Base-by-base conservation (phyloP, 768 basidiomycete genomes). In the Dentipellis fragilis region DNA sequence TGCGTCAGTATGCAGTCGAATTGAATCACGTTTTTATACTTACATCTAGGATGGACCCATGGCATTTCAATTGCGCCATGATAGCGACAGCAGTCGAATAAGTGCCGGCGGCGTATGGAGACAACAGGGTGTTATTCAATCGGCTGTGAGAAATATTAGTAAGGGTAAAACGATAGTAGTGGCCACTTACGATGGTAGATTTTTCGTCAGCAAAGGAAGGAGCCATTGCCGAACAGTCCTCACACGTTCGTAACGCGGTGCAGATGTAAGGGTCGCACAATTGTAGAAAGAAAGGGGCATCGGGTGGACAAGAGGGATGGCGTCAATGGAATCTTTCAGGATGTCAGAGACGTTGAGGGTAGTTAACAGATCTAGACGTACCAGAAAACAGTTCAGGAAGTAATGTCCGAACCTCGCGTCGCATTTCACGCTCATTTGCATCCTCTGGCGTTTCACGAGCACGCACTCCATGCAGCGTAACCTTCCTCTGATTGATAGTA, bases 241-340 rank as follows among this genome's bases (percentile, higher is more conserved):
- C 38, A 87, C 80, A 69, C 90, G 87, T 59, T 90, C 87, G 58
- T 81, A 90, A 19, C 85, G 80, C 21, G 86, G 75, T 2, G 86
- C 82, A 4, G 67, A 67, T 34, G 81, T 63, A 45, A 85, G 64
- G 4, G 69, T 71, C 9, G 62, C 67, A 64, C 84, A 87, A 23
- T 67, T 71, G 14, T 64, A 59, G 11, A 73, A 66, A 54, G 62
- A 39, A n/a, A 57, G 53, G n/a, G 58, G 29, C 17, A 51, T 51
- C 10, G 16, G 17, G 5, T 35, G 50, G 17, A 38, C 23, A 9
- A 21, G 29, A 17, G 29, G 12, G 7, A 12, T 12, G 5, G 17
- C 36, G 6, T 51, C 50, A 34, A n/a, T 21, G 1, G 34, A 12
- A 8, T 36, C 50, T 51, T 35, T 36, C 22, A 8, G 16, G 16